Conservation (phyloP, 768 basidiomycete species). For the Lactarius deliciosus region DNA sequence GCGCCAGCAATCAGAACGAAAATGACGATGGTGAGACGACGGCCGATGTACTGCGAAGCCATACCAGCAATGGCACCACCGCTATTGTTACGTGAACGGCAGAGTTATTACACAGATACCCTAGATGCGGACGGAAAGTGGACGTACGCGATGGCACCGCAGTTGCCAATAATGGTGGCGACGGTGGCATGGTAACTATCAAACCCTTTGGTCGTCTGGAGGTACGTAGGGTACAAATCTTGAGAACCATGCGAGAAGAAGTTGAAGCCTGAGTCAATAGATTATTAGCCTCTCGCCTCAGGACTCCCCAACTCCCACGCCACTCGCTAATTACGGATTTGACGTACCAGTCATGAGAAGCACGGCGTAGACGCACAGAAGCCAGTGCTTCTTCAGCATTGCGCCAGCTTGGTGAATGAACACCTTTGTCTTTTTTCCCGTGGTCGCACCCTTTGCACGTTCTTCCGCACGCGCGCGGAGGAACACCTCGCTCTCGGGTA, state of each 20-base stretch:
- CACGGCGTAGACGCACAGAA: conserved; percentile 82
- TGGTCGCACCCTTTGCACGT: conserved; percentile 40
- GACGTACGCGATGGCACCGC: conserved; percentile 35
- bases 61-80: conserved; percentile 44
- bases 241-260: conserved; percentile 55
- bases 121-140: not conserved
- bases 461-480: conserved; percentile 59
- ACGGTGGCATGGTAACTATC: conserved; percentile 38
- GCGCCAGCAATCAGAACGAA: conserved; percentile 38
- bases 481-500: conserved; percentile 83
- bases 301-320: too few relatives aligned
- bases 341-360: conserved; percentile 66
- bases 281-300: not conserved
- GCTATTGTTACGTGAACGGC: conserved; percentile 16
- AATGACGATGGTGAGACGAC: conserved; percentile 45
- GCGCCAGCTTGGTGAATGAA: conserved; percentile 71
- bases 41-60: conserved; percentile 44
- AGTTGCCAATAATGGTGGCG: conserved; percentile 47
- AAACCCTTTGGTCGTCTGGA: conserved; percentile 40
- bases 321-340: not conserved
- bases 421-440: conserved; percentile 55
- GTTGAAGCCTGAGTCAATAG: conserved; percentile 42
- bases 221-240: conserved; percentile 44
- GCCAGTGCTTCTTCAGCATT: conserved; percentile 85
- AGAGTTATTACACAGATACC: not conserved